These are phyloP conservation scores for Phytophthora megakarya DNA, from an alignment of 352 stramenopile genomes.

Conservation along the genomic window DNA sequence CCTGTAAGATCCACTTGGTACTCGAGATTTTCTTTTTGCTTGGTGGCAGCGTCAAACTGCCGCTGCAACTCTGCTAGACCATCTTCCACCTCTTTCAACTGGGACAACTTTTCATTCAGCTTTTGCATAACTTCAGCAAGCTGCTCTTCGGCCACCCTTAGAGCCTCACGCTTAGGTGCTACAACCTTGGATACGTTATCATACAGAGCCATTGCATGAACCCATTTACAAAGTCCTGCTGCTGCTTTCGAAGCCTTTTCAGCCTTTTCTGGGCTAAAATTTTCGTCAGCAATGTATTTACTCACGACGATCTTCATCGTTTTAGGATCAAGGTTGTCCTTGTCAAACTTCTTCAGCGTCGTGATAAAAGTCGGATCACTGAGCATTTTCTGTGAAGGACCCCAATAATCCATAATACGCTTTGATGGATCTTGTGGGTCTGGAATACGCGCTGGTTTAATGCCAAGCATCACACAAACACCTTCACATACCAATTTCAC, in stretches of 20 bases:
- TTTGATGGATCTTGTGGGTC: slow-evolving; percentile 92
- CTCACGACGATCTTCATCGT: slow-evolving; percentile 88
- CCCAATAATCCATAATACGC: slow-evolving; percentile 96
- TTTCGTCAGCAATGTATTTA: slow-evolving; percentile 92
- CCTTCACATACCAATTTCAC: slow-evolving; percentile 95
- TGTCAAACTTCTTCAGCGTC: slow-evolving; percentile 91
- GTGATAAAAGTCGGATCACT: slow-evolving; percentile 93
- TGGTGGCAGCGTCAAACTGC: slow-evolving; percentile 88
- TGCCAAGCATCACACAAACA: slow-evolving; percentile 95
- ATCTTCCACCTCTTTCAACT: slow-evolving; percentile 92
- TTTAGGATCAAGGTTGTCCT: slow-evolving; percentile 88
- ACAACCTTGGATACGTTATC: slow-evolving; percentile 94
- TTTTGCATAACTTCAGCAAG: slow-evolving; percentile 91
- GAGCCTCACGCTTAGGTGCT: slow-evolving; percentile 90
- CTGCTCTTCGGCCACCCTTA: slow-evolving; percentile 80
- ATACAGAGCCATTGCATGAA: slow-evolving; percentile 93
- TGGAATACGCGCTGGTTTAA: slow-evolving; percentile 92
- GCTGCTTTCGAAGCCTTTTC: slow-evolving; percentile 94
- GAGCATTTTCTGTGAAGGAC: slow-evolving; percentile 93
- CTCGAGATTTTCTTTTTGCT: slow-evolving; percentile 93
- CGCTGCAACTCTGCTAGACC: slow-evolving; percentile 85
- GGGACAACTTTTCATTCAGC: slow-evolving; percentile 90
- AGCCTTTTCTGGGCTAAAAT: slow-evolving; percentile 92
- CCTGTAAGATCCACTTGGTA: slow-evolving; percentile 93
- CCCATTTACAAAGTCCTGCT: slow-evolving; percentile 93